Evolutionary conservation across 2,329 filamentous ascomycete species (phyloP).

Genomic region (Claviceps spartinae): DNA sequence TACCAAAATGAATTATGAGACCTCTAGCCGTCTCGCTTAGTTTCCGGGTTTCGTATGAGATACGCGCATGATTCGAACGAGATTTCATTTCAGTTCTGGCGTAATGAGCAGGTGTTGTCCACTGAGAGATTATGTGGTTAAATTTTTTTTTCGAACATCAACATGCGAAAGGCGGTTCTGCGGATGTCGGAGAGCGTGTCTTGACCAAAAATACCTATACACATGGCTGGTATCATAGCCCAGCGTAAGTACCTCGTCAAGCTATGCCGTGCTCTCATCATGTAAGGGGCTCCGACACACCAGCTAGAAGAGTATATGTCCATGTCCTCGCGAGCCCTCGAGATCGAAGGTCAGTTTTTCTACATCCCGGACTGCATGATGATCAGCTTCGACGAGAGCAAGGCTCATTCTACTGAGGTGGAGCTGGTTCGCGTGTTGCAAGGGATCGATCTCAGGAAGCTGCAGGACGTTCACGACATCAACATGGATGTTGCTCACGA

Average conservation of each 20-base stretch:
- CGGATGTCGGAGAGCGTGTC: no score
- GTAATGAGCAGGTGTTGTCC: no score
- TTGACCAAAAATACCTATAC: conserved; percentile 16
- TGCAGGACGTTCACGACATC: conserved; percentile 60
- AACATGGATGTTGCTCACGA: conserved; percentile 78
- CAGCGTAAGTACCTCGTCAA: conserved; percentile 74
- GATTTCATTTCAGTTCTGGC: no score
- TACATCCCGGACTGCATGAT: conserved; percentile 93
- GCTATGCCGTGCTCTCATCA: conserved; percentile 76
- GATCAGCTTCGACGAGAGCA: conserved; percentile 68
- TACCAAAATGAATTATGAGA: no score
- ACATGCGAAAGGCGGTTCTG: no score
- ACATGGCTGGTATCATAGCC: conserved; percentile 58
- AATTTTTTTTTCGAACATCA: no score
- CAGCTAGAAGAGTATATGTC: conserved; percentile 83
- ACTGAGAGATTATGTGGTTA: no score
- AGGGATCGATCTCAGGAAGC: conserved; percentile 59
- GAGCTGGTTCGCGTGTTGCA: conserved; percentile 57
- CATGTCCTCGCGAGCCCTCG: conserved; percentile 77
- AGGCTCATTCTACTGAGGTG: conserved; percentile 66
- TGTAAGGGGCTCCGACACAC: conserved; percentile 82
- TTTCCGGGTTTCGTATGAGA: no score
- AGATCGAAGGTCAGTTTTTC: conserved; percentile 78
- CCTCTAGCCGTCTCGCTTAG: no score
- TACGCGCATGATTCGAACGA: no score